A percentile compares a stretch with the other conserved stretches of the same genome.
These are phyloP conservation scores for Kuraishia capsulata DNA, from an alignment of 805 yeast species.

Conservation along the genomic window DNA sequence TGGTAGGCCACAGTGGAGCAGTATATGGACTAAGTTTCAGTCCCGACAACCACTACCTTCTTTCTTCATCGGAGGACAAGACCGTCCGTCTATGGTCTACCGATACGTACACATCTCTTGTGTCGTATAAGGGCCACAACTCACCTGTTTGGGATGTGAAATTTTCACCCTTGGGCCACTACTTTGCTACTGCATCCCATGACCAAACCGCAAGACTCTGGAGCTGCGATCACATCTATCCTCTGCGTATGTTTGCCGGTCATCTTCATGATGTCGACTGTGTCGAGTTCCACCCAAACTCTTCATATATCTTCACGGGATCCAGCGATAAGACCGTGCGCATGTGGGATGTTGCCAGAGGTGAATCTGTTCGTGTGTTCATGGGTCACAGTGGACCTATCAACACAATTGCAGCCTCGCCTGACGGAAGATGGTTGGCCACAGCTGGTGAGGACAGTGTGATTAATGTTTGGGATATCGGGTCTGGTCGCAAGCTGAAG, in stretches of 20 bases:
- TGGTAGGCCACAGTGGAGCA: slow-evolving; percentile 91
- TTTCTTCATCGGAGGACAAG: slow-evolving; percentile 85
- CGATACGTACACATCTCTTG: slow-evolving; percentile 83
- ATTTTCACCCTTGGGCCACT: slow-evolving; percentile 92
- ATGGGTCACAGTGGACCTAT: slow-evolving; percentile 91
- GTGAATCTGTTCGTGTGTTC: slow-evolving; percentile 84
- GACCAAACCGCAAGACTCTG: slow-evolving; percentile 96
- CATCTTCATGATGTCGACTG: slow-evolving; percentile 95
- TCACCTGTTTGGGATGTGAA: slow-evolving; percentile 97
- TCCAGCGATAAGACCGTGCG: slow-evolving; percentile 92
- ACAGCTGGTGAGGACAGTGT: slow-evolving; percentile 90
- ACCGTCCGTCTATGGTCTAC: slow-evolving; percentile 90
- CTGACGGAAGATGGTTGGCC: slow-evolving; percentile 96
- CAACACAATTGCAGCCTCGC: slow-evolving; percentile 79
- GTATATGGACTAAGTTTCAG: slow-evolving; percentile 86
- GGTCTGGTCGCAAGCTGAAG: slow-evolving; percentile 81
- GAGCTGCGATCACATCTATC: slow-evolving; percentile 97
- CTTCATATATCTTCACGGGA: slow-evolving; percentile 90
- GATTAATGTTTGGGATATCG: slow-evolving; percentile 89
- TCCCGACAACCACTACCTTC: slow-evolving; percentile 76
- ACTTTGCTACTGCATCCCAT: slow-evolving; percentile 96
- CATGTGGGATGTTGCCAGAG: slow-evolving; percentile 95
- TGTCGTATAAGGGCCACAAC: slow-evolving; percentile 91
- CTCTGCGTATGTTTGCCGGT: slow-evolving; percentile 93
- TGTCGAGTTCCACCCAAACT: slow-evolving; percentile 93